Percentiles rank a stretch among this genome's conserved stretches.
Conservation (phyloP, 2,329 filamentous ascomycete species). For the Colletotrichum sp. region DNA sequence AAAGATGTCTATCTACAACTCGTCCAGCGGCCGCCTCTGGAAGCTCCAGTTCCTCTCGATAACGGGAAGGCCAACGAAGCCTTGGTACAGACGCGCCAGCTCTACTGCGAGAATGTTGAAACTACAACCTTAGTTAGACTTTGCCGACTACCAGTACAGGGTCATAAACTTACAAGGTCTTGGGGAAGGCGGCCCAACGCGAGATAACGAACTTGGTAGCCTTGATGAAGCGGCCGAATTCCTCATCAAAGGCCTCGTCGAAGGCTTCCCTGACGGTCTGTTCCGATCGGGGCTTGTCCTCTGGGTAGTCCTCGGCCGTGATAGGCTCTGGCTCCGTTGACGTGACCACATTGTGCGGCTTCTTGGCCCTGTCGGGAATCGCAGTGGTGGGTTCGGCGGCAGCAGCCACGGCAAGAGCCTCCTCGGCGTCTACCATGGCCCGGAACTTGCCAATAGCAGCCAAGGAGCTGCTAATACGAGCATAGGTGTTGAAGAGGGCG, state of each 20-base stretch:
- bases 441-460: constrained; percentile 76
- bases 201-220: constrained; percentile 70
- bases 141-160: not conserved
- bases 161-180: constrained; percentile 66
- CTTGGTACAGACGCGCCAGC: constrained; percentile 50
- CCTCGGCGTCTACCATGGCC: constrained; percentile 50
- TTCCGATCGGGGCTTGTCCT: constrained; percentile 28
- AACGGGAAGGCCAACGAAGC: constrained; percentile 59
- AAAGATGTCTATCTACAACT: constrained; percentile 42
- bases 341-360: constrained; percentile 46
- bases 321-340: constrained; percentile 23
- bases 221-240: constrained; percentile 67
- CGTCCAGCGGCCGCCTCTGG: constrained; percentile 49
- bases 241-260: constrained; percentile 61
- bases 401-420: constrained; percentile 30
- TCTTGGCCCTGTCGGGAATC: constrained; percentile 42
- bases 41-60: constrained; percentile 53
- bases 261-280: constrained; percentile 62
- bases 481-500: constrained; percentile 92
- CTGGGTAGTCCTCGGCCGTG: constrained; percentile 33
- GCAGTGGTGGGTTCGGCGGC: constrained; percentile 26
- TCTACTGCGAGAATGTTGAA: constrained; percentile 48
- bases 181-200: constrained; percentile 74
- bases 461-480: constrained; percentile 82
- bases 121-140: not conserved